Conservation (phyloP, 495 filamentous ascomycete genomes). For the Neurospora sp. region DNA sequence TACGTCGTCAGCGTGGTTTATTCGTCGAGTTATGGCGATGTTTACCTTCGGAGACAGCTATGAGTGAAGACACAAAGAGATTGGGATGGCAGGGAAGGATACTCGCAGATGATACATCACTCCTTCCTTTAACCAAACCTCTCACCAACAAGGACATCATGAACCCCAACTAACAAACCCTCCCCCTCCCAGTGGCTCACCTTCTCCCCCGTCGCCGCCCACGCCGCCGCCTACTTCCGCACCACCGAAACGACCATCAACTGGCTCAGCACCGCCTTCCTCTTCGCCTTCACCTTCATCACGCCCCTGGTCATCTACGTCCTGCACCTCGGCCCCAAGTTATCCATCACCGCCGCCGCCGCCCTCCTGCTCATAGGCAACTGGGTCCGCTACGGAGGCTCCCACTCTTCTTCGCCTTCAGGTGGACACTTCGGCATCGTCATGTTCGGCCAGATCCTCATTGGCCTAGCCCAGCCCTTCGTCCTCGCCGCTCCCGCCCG, state of each 20-base stretch:
- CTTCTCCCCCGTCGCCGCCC: slow-evolving; percentile 74
- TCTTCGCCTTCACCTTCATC: slow-evolving; percentile 71
- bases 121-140: neutral
- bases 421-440: slow-evolving; percentile 59
- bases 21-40: neutral
- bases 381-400: slow-evolving; percentile 87
- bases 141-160: neutral
- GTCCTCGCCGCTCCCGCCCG: slow-evolving; percentile 81
- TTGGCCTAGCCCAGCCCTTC: slow-evolving; percentile 84
- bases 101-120: neutral
- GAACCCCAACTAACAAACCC: slow-evolving; percentile 1
- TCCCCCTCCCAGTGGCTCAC: slow-evolving; percentile 67
- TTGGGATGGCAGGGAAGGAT: neutral
- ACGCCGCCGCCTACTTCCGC: slow-evolving; percentile 63
- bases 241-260: slow-evolving; percentile 73
- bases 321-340: slow-evolving; percentile 71
- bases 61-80: too few species aligned
- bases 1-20: neutral
- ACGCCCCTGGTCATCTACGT: slow-evolving; percentile 68
- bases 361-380: slow-evolving; percentile 70
- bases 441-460: slow-evolving; percentile 92
- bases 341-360: slow-evolving; percentile 63
- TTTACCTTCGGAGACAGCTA: neutral
- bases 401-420: slow-evolving; percentile 31
- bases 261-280: slow-evolving; percentile 79